Base-by-base conservation (phyloP, 805 yeast genomes). In the Wickerhamomyces sydowiorum region DNA sequence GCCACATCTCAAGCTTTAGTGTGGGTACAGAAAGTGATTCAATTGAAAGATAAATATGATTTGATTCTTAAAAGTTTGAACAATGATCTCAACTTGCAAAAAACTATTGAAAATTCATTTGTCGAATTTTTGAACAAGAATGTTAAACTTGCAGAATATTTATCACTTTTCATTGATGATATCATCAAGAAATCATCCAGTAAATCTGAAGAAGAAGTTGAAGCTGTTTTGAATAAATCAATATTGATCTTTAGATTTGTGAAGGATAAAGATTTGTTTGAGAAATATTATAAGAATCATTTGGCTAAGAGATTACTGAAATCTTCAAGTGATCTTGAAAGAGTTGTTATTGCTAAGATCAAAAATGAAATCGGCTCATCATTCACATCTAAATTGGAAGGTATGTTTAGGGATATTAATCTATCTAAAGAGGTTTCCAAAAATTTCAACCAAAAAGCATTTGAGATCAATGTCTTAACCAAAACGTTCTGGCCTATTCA, bases 201-300 rank as follows among this genome's bases (percentile, higher is more conserved):
- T 37, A 67, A 69, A 50, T 57, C 70, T 22, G 66, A 75, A 46
- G 64, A 70, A 46, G 71, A 72, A 53, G 51, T 69, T 43, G 70
- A 65, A 50, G 67, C 51, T 8, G 60, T 75, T 9, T 62, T 88
- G 41, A 69, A 68, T 35, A 72, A 73, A 22, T 76, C 88, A 0
- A 71, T 86, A 12, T 62, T 70, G 19, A 72, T 90, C 25, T 79
- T 89, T 53, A 67, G 82, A 43, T 80, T 77, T 54, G 70, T 89
- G 36, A 72, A 77, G 45, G 96, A 90, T 52, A 90, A 88, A 55
- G 96, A 89, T 62, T 66, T 85, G 21, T 90, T 89, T 64, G 96
- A 88, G 56, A 82, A 77, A 33, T 80, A 84, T 46, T 89, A 87
- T 61, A 88, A 88, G 52, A 85, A 81, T 41, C 96, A 86, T 63